Evolutionary conservation across 306 rosid genomes (phyloP).

Genomic region (Casuarina cunninghamiana): DNA sequence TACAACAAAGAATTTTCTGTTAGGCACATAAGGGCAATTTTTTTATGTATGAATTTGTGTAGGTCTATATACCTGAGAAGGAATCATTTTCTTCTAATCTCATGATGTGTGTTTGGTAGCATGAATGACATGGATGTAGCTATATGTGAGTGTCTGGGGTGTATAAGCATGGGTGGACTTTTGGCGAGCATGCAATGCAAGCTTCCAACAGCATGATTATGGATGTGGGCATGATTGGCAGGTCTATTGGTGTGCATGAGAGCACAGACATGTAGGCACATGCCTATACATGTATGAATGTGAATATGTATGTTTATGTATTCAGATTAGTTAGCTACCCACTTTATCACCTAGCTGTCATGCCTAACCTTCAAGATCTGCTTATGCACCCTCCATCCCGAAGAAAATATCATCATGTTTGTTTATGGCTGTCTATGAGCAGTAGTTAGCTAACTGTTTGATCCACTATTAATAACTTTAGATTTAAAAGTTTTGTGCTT

Average conservation of each 20-base stretch:
- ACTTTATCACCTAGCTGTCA: not conserved
- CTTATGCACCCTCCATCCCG: not conserved
- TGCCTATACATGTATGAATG: not conserved
- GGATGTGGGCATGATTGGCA: not conserved
- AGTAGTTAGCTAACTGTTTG: not conserved
- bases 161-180: not conserved
- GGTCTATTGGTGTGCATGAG: conserved; percentile 2
- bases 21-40: not conserved
- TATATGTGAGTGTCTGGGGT: not conserved
- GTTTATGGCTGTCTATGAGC: not conserved
- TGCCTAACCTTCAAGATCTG: not conserved
- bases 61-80: not conserved
- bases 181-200: not conserved
- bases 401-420: not conserved
- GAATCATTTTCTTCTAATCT: not conserved
- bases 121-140: not conserved
- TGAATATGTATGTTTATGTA: not conserved
- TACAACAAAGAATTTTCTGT: not conserved
- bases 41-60: not conserved
- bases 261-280: not conserved
- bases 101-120: not conserved
- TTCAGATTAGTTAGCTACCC: not conserved
- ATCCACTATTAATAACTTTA: not conserved
- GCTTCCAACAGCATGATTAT: not conserved
- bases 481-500: not conserved